phyloP scores from a whole-genome alignment of 371 early-diverging fungal genomes.

The Mucor piriformis region DNA sequence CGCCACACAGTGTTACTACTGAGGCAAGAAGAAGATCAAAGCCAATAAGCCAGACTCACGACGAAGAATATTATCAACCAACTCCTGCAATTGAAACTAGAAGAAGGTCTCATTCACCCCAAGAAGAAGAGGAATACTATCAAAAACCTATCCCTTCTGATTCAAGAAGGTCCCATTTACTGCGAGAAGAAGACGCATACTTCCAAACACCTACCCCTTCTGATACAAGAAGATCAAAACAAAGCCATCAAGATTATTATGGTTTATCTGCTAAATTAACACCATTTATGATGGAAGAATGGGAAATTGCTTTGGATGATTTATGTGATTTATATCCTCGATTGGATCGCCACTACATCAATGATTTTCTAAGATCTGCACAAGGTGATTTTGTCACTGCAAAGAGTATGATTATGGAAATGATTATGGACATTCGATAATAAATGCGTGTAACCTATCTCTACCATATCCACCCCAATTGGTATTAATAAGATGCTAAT shows the following conservation, averaged over 20 bases:
- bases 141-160: no score
- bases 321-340: slow-evolving; percentile 25
- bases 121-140: no score
- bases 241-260: slow-evolving; percentile 7
- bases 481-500: slow-evolving; percentile 9
- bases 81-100: no score
- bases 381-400: slow-evolving; percentile 23
- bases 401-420: slow-evolving; percentile 25
- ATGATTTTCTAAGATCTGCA: slow-evolving; percentile 29
- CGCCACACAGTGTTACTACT: not conserved
- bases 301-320: slow-evolving; percentile 24
- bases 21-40: not conserved
- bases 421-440: slow-evolving; percentile 25
- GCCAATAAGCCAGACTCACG: not conserved
- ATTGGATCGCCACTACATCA: slow-evolving; percentile 20
- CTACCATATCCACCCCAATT: slow-evolving; percentile 8
- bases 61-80: no score
- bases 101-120: no score
- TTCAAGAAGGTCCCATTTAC: no score
- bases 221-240: not conserved
- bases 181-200: no score
- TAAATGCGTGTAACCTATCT: not conserved
- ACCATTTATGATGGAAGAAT: slow-evolving; percentile 24
- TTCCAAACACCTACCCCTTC: no score
- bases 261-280: slow-evolving; percentile 1